A percentile compares a stretch with the other conserved stretches of the same genome.
phyloP scores from a whole-genome alignment of 345 rosid genomes.

The Melastoma malabathricum region DNA sequence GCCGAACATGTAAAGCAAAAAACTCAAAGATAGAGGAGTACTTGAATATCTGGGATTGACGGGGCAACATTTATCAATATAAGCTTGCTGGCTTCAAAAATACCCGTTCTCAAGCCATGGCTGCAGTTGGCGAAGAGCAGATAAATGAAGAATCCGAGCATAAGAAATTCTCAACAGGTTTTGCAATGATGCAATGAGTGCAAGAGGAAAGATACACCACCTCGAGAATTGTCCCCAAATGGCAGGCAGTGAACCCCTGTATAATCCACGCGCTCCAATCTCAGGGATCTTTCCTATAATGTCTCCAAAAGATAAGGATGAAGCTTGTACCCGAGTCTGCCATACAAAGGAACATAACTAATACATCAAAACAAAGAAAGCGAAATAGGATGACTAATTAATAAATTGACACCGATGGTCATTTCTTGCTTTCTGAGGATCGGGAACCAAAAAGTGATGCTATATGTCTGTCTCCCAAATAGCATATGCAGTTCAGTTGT shows the following conservation, averaged over 20 bases:
- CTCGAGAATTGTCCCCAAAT: conserved; percentile 95
- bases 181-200: conserved; percentile 1
- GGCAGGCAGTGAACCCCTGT: conserved; percentile 94
- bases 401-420: no score
- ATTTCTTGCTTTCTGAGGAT: no score
- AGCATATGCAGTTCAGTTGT: background rate
- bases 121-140: conserved; percentile 22
- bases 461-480: background rate
- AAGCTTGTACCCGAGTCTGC: conserved; percentile 97
- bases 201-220: conserved; percentile 19
- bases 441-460: no score
- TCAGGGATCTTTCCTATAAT: conserved; percentile 82
- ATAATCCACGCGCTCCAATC: conserved; percentile 73
- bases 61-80: conserved; percentile 83
- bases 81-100: conserved; percentile 84
- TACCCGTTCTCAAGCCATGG: conserved; percentile 93
- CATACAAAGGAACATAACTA: conserved; percentile 1
- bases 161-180: background rate
- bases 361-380: no score
- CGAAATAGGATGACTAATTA: no score
- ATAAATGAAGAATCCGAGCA: conserved; percentile 7
- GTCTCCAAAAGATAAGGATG: conserved; percentile 70
- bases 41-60: conserved; percentile 81
- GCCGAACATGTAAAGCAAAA: background rate
- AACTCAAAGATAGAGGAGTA: conserved; percentile 13